A percentile compares a stretch with the other conserved stretches of the same genome.
Evolutionary conservation across 768 basidiomycete species (phyloP).

Genomic region (Amanita fuliginea): DNA sequence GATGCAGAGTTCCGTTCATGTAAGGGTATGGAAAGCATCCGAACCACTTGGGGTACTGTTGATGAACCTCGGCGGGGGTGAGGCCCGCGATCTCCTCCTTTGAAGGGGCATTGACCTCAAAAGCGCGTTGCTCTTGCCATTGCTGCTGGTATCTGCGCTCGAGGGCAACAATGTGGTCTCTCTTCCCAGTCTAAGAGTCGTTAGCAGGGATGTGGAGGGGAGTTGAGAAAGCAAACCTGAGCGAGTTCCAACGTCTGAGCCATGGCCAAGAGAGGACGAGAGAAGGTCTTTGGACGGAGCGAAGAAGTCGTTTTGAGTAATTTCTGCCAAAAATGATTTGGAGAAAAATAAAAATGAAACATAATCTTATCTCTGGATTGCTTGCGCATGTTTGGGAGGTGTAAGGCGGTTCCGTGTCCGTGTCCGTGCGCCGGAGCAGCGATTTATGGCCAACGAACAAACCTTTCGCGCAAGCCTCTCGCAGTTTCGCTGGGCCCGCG

Average conservation of each 20-base stretch:
- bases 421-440: background rate
- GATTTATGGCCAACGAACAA: slow-evolving; percentile 32
- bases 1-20: slow-evolving; percentile 96
- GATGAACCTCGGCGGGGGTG: slow-evolving; percentile 50
- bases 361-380: background rate
- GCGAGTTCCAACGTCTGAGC: slow-evolving; percentile 57
- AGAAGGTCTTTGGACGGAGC: slow-evolving; percentile 8
- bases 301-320: slow-evolving; percentile 3
- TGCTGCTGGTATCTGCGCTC: slow-evolving; percentile 78
- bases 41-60: slow-evolving; percentile 92
- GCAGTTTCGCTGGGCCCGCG: slow-evolving; percentile 81
- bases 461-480: slow-evolving; percentile 65
- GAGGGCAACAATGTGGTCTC: slow-evolving; percentile 75
- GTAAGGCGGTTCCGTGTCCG: background rate
- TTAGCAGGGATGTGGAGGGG: background rate
- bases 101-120: slow-evolving; percentile 78
- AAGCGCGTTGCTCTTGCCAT: slow-evolving; percentile 71
- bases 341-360: background rate
- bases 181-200: slow-evolving; percentile 76
- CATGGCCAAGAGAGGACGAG: slow-evolving; percentile 21
- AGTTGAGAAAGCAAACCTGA: slow-evolving; percentile 27
- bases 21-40: slow-evolving; percentile 95
- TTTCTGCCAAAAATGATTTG: background rate
- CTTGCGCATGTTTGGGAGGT: background rate
- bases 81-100: slow-evolving; percentile 53